Base-by-base conservation (phyloP, 2,329 filamentous ascomycete species). In the Alternaria dauci region DNA sequence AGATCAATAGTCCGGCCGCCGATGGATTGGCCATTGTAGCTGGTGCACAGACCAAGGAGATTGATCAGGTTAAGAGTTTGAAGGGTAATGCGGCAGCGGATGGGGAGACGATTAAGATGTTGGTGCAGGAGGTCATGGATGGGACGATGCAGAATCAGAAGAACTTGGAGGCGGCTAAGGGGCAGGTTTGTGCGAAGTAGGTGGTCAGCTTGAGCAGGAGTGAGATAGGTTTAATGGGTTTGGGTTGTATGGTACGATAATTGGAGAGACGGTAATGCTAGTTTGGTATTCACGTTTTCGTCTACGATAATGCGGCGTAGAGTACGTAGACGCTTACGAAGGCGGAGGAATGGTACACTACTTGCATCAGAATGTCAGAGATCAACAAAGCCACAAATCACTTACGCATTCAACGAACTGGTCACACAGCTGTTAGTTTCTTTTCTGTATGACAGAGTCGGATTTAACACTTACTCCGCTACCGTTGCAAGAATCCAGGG, bases 91-190 rank as follows among this genome's bases (percentile, higher is more conserved):
- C 38, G 12, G 43, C 26, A 1, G 34, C 26, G 2, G 65, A 69
- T 36, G 25, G n/a, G 28, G 56, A 38, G 25, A 66, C 61, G 5
- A 39, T 71, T 28, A n/a, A 44, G 6, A 53, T 44, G 16, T 28
- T 71, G 39, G 66, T 69, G 0, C 26, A 58, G 39, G 62, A 66
- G 34, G 66, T 69, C 2, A 44, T 54, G 58, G 60, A 62, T 30
- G 65, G 68, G 0, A 71, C 68, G 50, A 61, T 55, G 30, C 65
- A 66, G 62, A 70, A 70, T 20, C 26, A 58, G 59, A 59, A 50
- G 57, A 71, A 70, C 18, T 36, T 68, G 42, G 42, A 20, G 20
- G 61, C 50, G 20, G 66, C 66, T 0, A 59, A 48, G 36, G 46
- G 46, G 20, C 46, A 50, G 32, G 32, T 8, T 8, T 50, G 46